Conservation (phyloP, 352 stramenopile species). For the Phytophthora quininea region DNA sequence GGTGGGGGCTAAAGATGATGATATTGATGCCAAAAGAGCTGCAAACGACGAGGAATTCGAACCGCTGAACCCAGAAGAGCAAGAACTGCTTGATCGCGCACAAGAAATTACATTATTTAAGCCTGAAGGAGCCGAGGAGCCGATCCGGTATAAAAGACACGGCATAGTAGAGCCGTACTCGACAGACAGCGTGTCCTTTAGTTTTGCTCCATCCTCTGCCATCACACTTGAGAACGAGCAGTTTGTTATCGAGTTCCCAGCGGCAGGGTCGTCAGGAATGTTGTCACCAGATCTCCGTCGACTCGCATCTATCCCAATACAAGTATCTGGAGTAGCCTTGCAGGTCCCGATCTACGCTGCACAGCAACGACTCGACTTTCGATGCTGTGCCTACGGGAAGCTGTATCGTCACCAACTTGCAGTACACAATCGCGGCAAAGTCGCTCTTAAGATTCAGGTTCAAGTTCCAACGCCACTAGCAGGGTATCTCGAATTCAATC, state of each 20-base stretch:
- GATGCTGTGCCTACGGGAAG: conserved; percentile 87
- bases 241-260: conserved; percentile 49
- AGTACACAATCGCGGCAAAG: conserved; percentile 88
- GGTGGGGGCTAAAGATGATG: no score
- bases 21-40: background rate
- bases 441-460: conserved; percentile 84
- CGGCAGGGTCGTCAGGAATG: conserved; percentile 10
- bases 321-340: conserved; percentile 26
- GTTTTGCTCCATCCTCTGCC: conserved; percentile 54
- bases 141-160: conserved; percentile 42
- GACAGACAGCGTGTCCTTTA: conserved; percentile 52
- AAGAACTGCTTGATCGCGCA: conserved; percentile 35
- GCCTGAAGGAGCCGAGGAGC: conserved; percentile 43
- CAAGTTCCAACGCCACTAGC: conserved; percentile 69
- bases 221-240: conserved; percentile 38
- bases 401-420: conserved; percentile 85
- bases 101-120: conserved; percentile 41
- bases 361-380: conserved; percentile 61
- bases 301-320: conserved; percentile 19
- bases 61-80: conserved; percentile 38
- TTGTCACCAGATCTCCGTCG: conserved; percentile 13
- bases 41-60: conserved; percentile 1
- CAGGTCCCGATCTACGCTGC: conserved; percentile 58
- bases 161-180: conserved; percentile 64
- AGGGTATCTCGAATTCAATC: conserved; percentile 78